Base-by-base conservation (phyloP, 2,329 filamentous ascomycete genomes). In the Fusarium multiceps region DNA sequence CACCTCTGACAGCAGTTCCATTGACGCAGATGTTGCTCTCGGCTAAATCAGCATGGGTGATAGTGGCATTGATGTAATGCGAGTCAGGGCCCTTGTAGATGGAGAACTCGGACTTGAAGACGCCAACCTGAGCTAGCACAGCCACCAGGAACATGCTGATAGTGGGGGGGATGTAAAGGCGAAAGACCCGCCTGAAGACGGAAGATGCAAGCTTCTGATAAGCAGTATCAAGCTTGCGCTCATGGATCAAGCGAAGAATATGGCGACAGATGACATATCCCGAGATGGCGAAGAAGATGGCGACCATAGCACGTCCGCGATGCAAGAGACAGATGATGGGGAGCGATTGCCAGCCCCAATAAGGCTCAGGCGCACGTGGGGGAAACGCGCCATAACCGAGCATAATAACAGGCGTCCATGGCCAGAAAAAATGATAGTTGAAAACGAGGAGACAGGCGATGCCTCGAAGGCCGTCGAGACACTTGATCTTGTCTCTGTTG, bases 271-370 rank as follows among this genome's bases (percentile, higher is more conserved):
- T 74, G 27, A 82, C 80, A 51, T 82, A 82, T n/a, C 80, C 80
- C 0, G 80, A 82, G 28, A 82, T 81, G 69, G 79, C 80, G 51
- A 82, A 82, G 74, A 82, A 82, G 41, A 82, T 80, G 55, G 80
- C 79, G 7, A 82, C 80, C 80, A 82, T 82, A 13, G 80, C 76
- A 7, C 79, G 76, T 6, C 81, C 81, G 41, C 80, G 78, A 55
- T 82, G 79, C 63, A 81, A 49, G 5, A 82, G 77, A 48, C 80
- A 81, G 30, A 82, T 47, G 57, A 82, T 81, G n/a, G 81, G 81
- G 48, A 82, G 57, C 9, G 78, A 77, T 6, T 73, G 66, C 75
- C 73, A 78, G 18, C 71, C 71, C 41, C 59, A 70, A 68, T 80
- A 77, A 1, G 79, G 78, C 65, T 80, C 78, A 2, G 78, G 76